Evolutionary conservation across 257 asterid genomes (phyloP).

Genomic region (Ajuga chamaepitys): DNA sequence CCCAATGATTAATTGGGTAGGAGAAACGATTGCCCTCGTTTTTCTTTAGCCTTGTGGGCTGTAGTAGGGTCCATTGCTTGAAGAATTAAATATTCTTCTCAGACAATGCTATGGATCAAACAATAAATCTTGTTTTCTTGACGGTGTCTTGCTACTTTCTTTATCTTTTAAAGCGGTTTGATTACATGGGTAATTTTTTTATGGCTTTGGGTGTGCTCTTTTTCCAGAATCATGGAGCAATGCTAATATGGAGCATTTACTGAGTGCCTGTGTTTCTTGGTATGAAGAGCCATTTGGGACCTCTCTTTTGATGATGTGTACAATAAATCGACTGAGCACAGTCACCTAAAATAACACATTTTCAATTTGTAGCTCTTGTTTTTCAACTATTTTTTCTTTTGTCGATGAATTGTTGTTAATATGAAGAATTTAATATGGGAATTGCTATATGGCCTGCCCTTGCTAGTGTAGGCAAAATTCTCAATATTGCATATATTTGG

Average conservation of each 20-base stretch:
- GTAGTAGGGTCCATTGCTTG: background rate
- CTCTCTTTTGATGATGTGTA: slow-evolving; percentile 10
- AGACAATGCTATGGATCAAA: background rate
- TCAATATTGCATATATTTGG: too few relatives aligned
- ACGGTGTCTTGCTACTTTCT: background rate
- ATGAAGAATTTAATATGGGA: background rate
- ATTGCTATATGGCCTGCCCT: background rate
- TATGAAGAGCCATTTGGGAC: background rate
- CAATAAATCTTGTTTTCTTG: background rate
- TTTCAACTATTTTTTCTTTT: background rate
- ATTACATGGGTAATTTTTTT: background rate
- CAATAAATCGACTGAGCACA: slow-evolving; percentile 24
- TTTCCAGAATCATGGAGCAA: slow-evolving; percentile 13
- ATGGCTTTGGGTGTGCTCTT: background rate
- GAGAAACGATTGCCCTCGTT: background rate
- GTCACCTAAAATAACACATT: slow-evolving; percentile 4
- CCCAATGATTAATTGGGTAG: too few relatives aligned
- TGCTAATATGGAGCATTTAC: slow-evolving; percentile 15
- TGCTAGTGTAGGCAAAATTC: too few relatives aligned
- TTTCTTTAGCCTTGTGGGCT: background rate
- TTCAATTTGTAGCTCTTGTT: background rate
- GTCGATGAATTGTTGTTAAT: background rate
- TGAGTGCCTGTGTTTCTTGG: background rate
- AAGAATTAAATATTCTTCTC: background rate
- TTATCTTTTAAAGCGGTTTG: background rate